These are phyloP conservation scores for Penicillium palitans DNA, from an alignment of 2,329 filamentous ascomycete genomes.

Conservation along the genomic window DNA sequence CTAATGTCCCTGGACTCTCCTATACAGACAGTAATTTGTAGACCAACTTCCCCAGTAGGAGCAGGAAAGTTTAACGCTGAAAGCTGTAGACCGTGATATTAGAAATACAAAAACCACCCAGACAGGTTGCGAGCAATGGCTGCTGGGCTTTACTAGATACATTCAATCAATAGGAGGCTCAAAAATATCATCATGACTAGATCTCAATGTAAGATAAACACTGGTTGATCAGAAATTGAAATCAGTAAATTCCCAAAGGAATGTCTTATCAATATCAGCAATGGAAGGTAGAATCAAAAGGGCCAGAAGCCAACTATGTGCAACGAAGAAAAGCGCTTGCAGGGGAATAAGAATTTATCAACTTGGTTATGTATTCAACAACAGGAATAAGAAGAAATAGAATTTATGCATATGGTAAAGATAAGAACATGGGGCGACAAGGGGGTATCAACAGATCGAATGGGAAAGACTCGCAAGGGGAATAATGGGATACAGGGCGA, in stretches of 20 bases:
- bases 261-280: neutral
- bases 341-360: neutral
- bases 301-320: neutral
- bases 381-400: slow-evolving; percentile 15
- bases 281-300: neutral
- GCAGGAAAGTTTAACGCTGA: neutral
- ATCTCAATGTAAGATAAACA: neutral
- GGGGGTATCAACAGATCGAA: slow-evolving; percentile 30
- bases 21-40: neutral
- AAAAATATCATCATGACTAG: neutral
- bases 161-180: neutral
- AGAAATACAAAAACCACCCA: neutral
- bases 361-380: slow-evolving; percentile 5
- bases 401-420: slow-evolving; percentile 19
- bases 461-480: slow-evolving; percentile 9
- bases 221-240: neutral
- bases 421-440: slow-evolving; percentile 20
- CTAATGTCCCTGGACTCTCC: too few relatives aligned
- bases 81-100: neutral
- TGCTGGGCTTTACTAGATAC: neutral
- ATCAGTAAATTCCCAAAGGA: neutral
- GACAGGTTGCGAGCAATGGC: neutral
- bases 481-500: slow-evolving; percentile 8
- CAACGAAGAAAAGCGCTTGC: neutral
- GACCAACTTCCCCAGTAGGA: neutral